A percentile compares a stretch with the other conserved stretches of the same genome.
These are phyloP conservation scores for Chlorencoelia australis DNA, from an alignment of 2,329 filamentous ascomycete species.

Conservation along the genomic window DNA sequence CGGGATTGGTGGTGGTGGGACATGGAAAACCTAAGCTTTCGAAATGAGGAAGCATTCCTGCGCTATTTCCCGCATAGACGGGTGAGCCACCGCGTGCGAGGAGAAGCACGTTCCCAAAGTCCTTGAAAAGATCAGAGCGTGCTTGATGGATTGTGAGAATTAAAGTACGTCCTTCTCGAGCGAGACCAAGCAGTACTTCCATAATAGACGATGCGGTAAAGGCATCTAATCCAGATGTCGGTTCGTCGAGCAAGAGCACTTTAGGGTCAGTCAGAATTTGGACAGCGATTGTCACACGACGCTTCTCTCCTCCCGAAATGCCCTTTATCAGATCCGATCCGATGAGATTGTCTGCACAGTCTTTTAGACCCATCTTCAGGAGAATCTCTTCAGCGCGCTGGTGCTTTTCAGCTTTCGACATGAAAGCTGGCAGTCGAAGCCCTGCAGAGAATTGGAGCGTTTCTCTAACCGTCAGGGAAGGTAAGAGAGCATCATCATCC, in stretches of 20 bases:
- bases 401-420: conserved; percentile 58
- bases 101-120: conserved; percentile 63
- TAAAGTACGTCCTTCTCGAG: conserved; percentile 62
- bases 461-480: conserved; percentile 66
- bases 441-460: conserved; percentile 63
- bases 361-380: conserved; percentile 66
- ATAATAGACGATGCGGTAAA: conserved; percentile 71
- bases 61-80: conserved; percentile 55
- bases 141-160: conserved; percentile 73
- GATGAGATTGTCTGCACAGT: conserved; percentile 66
- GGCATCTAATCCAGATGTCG: conserved; percentile 65
- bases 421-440: conserved; percentile 58
- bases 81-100: conserved; percentile 59
- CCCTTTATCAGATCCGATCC: conserved; percentile 66
- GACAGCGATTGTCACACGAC: conserved; percentile 66
- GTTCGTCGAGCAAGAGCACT: conserved; percentile 65
- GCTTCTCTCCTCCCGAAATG: conserved; percentile 71
- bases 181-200: conserved; percentile 60
- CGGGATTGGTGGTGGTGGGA: conserved; percentile 61
- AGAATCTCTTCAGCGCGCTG: conserved; percentile 61
- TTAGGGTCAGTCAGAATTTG: conserved; percentile 68
- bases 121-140: conserved; percentile 59
- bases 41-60: conserved; percentile 58
- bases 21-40: conserved; percentile 49
- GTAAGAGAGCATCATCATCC: conserved; percentile 65